These are phyloP conservation scores for Lactarius psammicola DNA, from an alignment of 768 basidiomycete species.

Conservation along the genomic window DNA sequence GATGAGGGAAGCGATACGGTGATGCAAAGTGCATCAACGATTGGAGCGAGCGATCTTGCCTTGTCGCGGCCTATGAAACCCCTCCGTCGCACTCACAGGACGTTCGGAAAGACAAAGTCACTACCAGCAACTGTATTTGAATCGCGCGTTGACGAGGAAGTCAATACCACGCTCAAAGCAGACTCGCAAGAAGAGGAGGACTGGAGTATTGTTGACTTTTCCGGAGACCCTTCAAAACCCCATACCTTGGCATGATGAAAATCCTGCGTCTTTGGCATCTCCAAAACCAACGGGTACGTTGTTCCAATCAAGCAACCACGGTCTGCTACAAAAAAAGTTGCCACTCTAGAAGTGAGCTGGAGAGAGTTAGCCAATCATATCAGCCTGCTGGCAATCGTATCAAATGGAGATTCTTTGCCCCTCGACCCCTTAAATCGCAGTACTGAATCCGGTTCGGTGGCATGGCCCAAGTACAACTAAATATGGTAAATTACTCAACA, in stretches of 20 bases:
- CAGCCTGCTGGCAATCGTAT: background rate
- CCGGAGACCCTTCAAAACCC: slow-evolving; percentile 6
- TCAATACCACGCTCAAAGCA: background rate
- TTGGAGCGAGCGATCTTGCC: slow-evolving; percentile 28
- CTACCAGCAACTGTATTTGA: slow-evolving; percentile 24
- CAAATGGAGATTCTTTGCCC: background rate
- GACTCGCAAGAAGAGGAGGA: slow-evolving; percentile 26
- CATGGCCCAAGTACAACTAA: background rate
- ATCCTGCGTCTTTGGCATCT: background rate
- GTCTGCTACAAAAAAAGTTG: background rate
- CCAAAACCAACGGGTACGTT: slow-evolving; percentile 7
- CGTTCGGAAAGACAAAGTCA: slow-evolving; percentile 26
- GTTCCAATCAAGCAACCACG: slow-evolving; percentile 8
- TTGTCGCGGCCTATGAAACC: slow-evolving; percentile 38
- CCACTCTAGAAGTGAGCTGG: background rate
- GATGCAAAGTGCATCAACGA: slow-evolving; percentile 16
- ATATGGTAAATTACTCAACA: slow-evolving; percentile 4
- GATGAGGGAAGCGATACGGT: background rate
- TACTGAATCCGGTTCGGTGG: background rate
- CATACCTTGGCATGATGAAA: slow-evolving; percentile 14
- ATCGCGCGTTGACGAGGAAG: background rate
- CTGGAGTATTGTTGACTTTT: slow-evolving; percentile 25
- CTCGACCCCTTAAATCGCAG: background rate
- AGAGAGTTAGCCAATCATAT: slow-evolving; percentile 1
- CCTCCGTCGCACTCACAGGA: slow-evolving; percentile 35